phyloP scores from a whole-genome alignment of 768 basidiomycete genomes.

The Pleurotus tuoliensis region DNA sequence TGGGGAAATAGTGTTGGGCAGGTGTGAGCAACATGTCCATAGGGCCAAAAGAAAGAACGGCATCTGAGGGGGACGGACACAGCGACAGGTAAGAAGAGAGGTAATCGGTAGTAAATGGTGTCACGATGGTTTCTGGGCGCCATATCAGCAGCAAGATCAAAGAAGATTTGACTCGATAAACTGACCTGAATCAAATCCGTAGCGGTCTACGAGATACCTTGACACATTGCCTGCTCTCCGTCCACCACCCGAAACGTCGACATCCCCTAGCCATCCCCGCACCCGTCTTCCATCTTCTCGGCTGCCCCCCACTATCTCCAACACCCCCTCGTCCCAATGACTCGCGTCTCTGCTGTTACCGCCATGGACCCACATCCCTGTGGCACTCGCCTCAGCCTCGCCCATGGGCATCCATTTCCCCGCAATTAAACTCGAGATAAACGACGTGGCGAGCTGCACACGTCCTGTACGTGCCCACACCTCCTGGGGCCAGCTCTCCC shows the following conservation, averaged over 20 bases:
- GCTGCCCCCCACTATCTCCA: slow-evolving; percentile 76
- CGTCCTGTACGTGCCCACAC: slow-evolving; percentile 78
- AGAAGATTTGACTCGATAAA: slow-evolving; percentile 7
- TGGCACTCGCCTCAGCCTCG: slow-evolving; percentile 74
- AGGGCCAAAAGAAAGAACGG: slow-evolving; percentile 75
- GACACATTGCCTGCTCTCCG: slow-evolving; percentile 64
- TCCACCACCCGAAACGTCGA: slow-evolving; percentile 63
- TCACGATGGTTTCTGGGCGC: slow-evolving; percentile 59
- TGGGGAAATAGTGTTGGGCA: slow-evolving; percentile 70
- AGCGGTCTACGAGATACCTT: slow-evolving; percentile 74
- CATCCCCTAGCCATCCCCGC: slow-evolving; percentile 80
- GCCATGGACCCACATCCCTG: slow-evolving; percentile 77
- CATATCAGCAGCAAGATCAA: background rate
- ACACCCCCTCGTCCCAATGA: slow-evolving; percentile 75
- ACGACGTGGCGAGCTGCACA: slow-evolving; percentile 73
- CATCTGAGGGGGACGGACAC: slow-evolving; percentile 67
- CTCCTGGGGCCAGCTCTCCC: slow-evolving; percentile 74
- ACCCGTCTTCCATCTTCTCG: slow-evolving; percentile 71
- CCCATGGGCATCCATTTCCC: slow-evolving; percentile 72
- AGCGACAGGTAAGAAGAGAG: slow-evolving; percentile 77
- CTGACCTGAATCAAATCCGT: slow-evolving; percentile 74
- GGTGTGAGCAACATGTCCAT: slow-evolving; percentile 78
- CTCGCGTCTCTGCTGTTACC: slow-evolving; percentile 21
- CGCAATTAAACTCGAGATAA: slow-evolving; percentile 64
- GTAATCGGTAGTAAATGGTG: slow-evolving; percentile 75